Evolutionary conservation across 2,329 filamentous ascomycete species (phyloP).

Genomic region (Pseudovirgaria hyperparasitica): DNA sequence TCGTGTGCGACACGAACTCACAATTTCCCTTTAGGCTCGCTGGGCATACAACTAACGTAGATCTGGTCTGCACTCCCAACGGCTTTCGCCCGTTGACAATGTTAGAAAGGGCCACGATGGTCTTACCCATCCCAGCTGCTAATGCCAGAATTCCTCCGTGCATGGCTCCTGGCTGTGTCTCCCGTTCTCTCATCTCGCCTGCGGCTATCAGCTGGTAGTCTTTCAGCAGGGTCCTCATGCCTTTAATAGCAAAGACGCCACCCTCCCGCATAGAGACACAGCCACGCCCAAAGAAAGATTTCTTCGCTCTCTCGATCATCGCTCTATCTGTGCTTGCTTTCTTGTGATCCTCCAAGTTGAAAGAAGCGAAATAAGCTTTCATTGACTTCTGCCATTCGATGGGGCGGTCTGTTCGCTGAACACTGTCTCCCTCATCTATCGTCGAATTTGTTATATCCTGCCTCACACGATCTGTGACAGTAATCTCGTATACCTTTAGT

Average conservation of each 20-base stretch:
- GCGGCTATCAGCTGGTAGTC: slow-evolving; percentile 39
- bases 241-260: slow-evolving; percentile 31
- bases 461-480: too few species aligned
- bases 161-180: slow-evolving; percentile 26
- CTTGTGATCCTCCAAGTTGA: slow-evolving; percentile 19
- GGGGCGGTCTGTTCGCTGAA: too few species aligned
- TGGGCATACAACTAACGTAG: too few species aligned
- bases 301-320: slow-evolving; percentile 25
- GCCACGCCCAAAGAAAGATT: slow-evolving; percentile 27
- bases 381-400: too few species aligned
- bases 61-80: too few species aligned
- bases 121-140: slow-evolving; percentile 30
- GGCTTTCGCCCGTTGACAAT: slow-evolving; percentile 27
- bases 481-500: too few species aligned
- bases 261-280: slow-evolving; percentile 19
- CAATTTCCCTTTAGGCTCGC: too few species aligned
- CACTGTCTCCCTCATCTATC: too few species aligned
- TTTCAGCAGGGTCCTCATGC: slow-evolving; percentile 35
- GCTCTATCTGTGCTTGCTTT: slow-evolving; percentile 22
- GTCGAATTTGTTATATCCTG: too few species aligned
- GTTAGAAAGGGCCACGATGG: too few species aligned
- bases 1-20: too few species aligned
- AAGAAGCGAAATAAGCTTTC: too few species aligned
- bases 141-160: slow-evolving; percentile 29
- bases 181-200: slow-evolving; percentile 42